A percentile compares a stretch with the other conserved stretches of the same genome.
These are phyloP conservation scores for Spathaspora girioi DNA, from an alignment of 805 yeast species.

Conservation along the genomic window DNA sequence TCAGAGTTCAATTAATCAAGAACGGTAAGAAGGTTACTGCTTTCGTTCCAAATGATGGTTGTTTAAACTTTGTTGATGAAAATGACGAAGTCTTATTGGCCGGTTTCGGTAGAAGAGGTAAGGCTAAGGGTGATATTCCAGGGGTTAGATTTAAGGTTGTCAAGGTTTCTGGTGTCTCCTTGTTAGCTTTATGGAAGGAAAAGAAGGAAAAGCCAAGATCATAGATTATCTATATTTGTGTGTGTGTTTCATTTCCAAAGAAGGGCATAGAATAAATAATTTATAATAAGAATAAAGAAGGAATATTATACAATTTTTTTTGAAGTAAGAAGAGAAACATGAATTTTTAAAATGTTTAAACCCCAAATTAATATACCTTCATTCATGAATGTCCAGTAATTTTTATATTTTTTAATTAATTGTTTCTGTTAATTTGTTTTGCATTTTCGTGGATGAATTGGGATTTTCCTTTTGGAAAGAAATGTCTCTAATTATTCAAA, in stretches of 20 bases:
- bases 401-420: no score
- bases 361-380: no score
- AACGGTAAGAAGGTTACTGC: constrained; percentile 99
- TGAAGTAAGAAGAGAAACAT: no score
- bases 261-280: constrained; percentile 1
- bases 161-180: constrained; percentile 99
- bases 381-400: no score
- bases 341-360: no score
- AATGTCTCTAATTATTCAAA: not conserved
- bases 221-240: constrained; percentile 41
- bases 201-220: constrained; percentile 99
- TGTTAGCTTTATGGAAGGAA: constrained; percentile 99
- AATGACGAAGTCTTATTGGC: constrained; percentile 99
- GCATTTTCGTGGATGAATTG: not conserved
- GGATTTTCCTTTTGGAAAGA: not conserved
- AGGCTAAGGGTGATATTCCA: constrained; percentile 99
- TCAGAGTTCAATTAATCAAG: constrained; percentile 99
- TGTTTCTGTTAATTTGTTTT: no score
- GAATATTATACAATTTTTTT: no score
- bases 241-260: constrained; percentile 1
- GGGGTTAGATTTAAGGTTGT: constrained; percentile 99
- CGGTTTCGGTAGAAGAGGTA: constrained; percentile 99
- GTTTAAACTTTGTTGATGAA: constrained; percentile 99
- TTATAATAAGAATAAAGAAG: not conserved
- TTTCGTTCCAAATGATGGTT: constrained; percentile 99